These are phyloP conservation scores for Dothideomycetes sp. DNA, from an alignment of 2,329 filamentous ascomycete genomes.

Conservation along the genomic window DNA sequence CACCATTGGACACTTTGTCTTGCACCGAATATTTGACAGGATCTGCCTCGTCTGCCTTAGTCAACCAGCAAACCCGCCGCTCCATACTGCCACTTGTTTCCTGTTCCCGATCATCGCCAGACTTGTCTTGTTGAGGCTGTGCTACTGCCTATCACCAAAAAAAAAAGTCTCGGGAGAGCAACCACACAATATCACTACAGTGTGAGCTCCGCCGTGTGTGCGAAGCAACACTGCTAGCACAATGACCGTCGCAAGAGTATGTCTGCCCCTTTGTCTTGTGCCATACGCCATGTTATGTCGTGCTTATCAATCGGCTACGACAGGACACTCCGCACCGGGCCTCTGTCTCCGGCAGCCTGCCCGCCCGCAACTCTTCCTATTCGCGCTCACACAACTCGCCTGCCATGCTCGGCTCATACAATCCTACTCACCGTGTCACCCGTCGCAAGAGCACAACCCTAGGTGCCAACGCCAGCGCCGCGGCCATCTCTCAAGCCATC, in stretches of 20 bases:
- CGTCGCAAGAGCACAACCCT: constrained; percentile 89
- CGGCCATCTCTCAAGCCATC: constrained; percentile 61
- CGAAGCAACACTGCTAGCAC: constrained; percentile 5
- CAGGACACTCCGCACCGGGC: constrained; percentile 38
- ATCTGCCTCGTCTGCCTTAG: neutral
- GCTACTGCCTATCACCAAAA: constrained; percentile 9
- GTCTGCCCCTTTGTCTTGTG: neutral
- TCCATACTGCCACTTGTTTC: constrained; percentile 1
- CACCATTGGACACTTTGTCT: constrained; percentile 2
- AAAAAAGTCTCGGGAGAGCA: constrained; percentile 12
- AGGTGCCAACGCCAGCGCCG: constrained; percentile 60
- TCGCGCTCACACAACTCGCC: constrained; percentile 75
- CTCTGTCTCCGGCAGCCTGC: constrained; percentile 49
- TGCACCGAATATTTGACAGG: neutral
- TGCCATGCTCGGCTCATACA: constrained; percentile 69
- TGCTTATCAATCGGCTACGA: constrained; percentile 2
- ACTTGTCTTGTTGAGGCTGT: constrained; percentile 12
- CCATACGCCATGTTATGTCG: neutral
- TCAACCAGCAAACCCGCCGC: neutral
- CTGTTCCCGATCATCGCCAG: constrained; percentile 8
- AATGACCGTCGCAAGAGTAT: constrained; percentile 12
- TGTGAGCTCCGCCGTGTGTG: neutral
- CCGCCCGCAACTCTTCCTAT: constrained; percentile 56
- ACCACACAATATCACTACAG: neutral
- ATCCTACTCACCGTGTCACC: constrained; percentile 74